Percentiles rank a stretch among this genome's conserved stretches.
Conservation (phyloP, 2,329 filamentous ascomycete species). For the Chalaropsis thielavioides region DNA sequence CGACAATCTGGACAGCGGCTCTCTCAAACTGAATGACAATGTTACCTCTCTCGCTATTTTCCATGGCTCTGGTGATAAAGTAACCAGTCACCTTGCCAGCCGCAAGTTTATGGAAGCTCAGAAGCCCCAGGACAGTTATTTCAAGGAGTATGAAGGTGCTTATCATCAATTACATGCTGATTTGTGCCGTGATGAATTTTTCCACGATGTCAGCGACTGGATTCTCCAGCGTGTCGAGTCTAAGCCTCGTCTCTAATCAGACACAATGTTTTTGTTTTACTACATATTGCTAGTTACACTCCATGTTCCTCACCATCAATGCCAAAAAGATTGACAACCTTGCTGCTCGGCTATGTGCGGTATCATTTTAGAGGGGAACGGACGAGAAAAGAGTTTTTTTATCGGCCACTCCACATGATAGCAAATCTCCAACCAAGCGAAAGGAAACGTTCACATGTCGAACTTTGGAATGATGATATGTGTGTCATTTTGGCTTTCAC, state of each 20-base stretch:
- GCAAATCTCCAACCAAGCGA: no score
- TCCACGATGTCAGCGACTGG: slow-evolving; percentile 50
- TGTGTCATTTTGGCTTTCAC: neutral
- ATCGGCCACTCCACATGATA: neutral
- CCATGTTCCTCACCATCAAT: no score
- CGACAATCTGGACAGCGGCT: slow-evolving; percentile 41
- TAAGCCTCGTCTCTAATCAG: slow-evolving; percentile 27
- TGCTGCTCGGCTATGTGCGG: no score
- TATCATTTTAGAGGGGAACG: no score
- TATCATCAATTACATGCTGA: slow-evolving; percentile 63
- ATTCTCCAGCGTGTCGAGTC: slow-evolving; percentile 34
- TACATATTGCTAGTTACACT: neutral
- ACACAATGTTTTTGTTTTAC: neutral
- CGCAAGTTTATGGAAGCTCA: slow-evolving; percentile 47
- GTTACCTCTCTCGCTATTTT: slow-evolving; percentile 54
- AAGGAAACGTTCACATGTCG: no score
- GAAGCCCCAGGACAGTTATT: slow-evolving; percentile 50
- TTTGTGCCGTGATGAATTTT: slow-evolving; percentile 37
- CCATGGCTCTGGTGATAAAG: slow-evolving; percentile 62
- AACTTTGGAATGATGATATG: no score
- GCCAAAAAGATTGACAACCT: no score
- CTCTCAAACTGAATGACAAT: slow-evolving; percentile 35
- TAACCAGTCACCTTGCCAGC: slow-evolving; percentile 51
- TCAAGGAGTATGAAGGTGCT: slow-evolving; percentile 61
- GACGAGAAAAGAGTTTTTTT: neutral